Conservation (phyloP, 345 rosid species). For the Gossypium herbaceum region DNA sequence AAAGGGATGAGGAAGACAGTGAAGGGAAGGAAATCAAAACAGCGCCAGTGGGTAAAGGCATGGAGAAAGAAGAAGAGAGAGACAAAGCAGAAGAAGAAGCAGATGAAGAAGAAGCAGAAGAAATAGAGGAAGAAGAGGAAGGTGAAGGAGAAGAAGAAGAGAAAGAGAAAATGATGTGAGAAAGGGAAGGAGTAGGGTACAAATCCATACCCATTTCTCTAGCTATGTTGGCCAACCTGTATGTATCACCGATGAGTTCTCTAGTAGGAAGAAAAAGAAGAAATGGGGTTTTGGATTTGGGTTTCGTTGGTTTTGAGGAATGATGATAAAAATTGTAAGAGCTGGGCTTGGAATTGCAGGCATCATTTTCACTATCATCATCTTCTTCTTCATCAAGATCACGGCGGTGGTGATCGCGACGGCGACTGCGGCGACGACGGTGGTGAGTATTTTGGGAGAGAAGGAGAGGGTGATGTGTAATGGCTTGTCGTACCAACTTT, state of each 20-base stretch:
- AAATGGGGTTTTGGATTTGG: conserved; percentile 34
- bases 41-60: conserved; percentile 49
- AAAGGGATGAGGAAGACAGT: conserved; percentile 44
- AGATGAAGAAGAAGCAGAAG: conserved; percentile 24
- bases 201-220: conserved; percentile 74
- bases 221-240: conserved; percentile 52
- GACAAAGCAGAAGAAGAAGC: conserved; percentile 32
- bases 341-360: conserved; percentile 16
- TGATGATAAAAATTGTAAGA: background rate
- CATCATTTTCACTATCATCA: background rate
- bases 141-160: conserved; percentile 28
- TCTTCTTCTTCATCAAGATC: background rate
- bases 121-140: conserved; percentile 9
- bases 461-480: conserved; percentile 23
- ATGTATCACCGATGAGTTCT: conserved; percentile 53
- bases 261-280: conserved; percentile 51
- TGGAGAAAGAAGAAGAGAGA: conserved; percentile 38
- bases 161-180: conserved; percentile 73
- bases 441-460: conserved; percentile 26
- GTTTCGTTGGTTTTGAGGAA: conserved; percentile 28
- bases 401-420: background rate
- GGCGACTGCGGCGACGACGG: background rate
- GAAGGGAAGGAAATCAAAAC: conserved; percentile 65
- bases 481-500: conserved; percentile 58
- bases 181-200: conserved; percentile 66